Evolutionary conservation across 768 basidiomycete species (phyloP).

Genomic region (Termitomyces sp.): DNA sequence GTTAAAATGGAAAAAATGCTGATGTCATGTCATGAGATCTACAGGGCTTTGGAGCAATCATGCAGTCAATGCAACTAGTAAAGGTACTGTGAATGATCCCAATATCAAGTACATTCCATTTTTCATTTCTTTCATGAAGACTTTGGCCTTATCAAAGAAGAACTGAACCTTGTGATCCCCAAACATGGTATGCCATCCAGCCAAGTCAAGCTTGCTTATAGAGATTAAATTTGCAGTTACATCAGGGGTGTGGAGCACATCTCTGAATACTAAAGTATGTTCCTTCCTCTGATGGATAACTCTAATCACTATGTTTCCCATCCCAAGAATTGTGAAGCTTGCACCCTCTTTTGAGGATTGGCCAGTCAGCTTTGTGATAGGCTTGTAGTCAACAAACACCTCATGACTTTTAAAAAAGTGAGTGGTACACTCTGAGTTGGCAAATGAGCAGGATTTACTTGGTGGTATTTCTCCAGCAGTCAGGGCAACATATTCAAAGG

Average conservation of each 20-base stretch:
- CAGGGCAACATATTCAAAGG: neutral
- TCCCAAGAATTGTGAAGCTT: neutral
- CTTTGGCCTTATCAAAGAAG: neutral
- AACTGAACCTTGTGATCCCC: neutral
- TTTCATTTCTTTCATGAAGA: neutral
- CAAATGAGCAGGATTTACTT: neutral
- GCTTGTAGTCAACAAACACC: neutral
- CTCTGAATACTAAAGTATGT: too few species aligned
- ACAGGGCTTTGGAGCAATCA: neutral
- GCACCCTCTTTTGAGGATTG: neutral
- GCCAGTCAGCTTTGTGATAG: too few species aligned
- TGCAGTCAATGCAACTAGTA: too few species aligned
- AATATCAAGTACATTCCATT: neutral
- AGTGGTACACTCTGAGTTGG: neutral
- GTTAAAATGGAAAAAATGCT: neutral
- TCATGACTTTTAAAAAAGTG: neutral
- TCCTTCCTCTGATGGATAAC: neutral
- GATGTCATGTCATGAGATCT: neutral
- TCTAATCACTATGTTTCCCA: neutral
- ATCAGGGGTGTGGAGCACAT: too few species aligned
- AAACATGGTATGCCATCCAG: neutral
- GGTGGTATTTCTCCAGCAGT: neutral
- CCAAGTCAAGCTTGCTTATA: neutral
- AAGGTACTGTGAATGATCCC: neutral
- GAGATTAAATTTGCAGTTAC: too few species aligned